These are phyloP conservation scores for Eucalyptus guilfoylei DNA, from an alignment of 345 rosid genomes.

Conservation along the genomic window DNA sequence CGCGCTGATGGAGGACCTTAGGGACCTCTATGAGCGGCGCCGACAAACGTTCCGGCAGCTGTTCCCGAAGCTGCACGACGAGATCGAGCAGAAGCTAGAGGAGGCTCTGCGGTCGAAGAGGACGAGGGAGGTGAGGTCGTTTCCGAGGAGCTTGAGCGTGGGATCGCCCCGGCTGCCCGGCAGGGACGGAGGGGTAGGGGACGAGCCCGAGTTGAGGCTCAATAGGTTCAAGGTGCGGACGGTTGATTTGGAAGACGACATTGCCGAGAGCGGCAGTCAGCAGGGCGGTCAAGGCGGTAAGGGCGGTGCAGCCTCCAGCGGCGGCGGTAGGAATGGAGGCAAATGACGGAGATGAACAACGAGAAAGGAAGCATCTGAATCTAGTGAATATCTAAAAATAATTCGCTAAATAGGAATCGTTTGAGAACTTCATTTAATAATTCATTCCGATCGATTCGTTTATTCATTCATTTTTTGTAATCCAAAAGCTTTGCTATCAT, in stretches of 20 bases:
- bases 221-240: background rate
- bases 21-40: constrained; percentile 5
- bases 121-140: background rate
- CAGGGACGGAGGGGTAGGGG: background rate
- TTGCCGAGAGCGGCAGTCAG: background rate
- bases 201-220: background rate
- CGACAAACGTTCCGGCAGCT: constrained; percentile 9
- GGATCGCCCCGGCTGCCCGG: background rate
- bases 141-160: background rate
- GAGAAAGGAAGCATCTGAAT: background rate
- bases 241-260: background rate
- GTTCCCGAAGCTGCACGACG: constrained; percentile 7
- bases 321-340: background rate
- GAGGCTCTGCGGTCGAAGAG: background rate
- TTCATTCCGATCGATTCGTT: background rate
- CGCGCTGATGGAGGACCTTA: constrained; percentile 6
- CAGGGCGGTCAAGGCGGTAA: background rate
- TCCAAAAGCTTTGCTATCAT: background rate
- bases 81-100: background rate
- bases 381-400: background rate
- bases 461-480: background rate
- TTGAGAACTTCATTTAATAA: background rate
- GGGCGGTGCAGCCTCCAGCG: background rate
- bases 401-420: background rate
- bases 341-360: background rate